These are phyloP conservation scores for Saprolegnia parasitica DNA, from an alignment of 352 stramenopile species.

Conservation along the genomic window DNA sequence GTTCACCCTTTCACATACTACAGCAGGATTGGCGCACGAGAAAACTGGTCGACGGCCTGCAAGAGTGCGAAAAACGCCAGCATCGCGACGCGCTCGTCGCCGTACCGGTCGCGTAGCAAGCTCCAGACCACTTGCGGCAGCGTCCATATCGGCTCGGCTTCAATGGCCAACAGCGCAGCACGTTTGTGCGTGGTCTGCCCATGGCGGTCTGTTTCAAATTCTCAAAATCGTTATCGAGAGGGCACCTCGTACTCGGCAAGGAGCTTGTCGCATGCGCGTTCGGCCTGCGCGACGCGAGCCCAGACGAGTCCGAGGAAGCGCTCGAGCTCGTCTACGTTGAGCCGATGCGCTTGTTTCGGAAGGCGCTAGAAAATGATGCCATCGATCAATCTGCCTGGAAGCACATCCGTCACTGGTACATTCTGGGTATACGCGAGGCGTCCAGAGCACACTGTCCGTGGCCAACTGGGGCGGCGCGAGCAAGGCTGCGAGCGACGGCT, in stretches of 20 bases:
- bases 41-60: constrained; percentile 14
- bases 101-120: constrained; percentile 18
- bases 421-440: not conserved
- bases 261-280: constrained; percentile 21
- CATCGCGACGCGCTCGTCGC: constrained; percentile 19
- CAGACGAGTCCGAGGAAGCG: constrained; percentile 10
- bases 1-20: no score
- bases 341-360: constrained; percentile 1
- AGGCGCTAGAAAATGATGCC: constrained; percentile 5
- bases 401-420: no score
- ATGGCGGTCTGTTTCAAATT: constrained; percentile 1
- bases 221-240: not conserved
- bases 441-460: constrained; percentile 17
- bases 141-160: not conserved
- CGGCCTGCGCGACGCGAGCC: constrained; percentile 3
- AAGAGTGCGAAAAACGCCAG: not conserved
- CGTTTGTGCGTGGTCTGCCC: not conserved
- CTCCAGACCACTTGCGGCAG: constrained; percentile 1
- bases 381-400: not conserved
- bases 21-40: not conserved
- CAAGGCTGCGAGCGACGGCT: not conserved
- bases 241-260: constrained; percentile 17
- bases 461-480: not conserved
- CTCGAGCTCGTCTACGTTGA: constrained; percentile 6
- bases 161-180: constrained; percentile 2